phyloP scores from a whole-genome alignment of 352 stramenopile species.

The Phytophthora rubi region DNA sequence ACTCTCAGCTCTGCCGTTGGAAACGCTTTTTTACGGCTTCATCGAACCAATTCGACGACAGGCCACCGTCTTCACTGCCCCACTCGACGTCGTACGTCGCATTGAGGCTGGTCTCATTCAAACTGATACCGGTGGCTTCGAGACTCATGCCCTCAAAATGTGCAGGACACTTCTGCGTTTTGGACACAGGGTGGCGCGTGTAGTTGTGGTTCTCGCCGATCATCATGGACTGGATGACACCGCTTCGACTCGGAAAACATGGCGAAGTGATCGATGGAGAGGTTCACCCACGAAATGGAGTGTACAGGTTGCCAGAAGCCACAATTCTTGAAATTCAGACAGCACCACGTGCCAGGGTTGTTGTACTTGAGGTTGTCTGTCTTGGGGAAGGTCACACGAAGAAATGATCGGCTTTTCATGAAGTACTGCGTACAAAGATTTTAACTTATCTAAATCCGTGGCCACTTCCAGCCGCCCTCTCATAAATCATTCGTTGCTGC shows the following conservation, averaged over 20 bases:
- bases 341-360: not conserved
- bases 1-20: too few species aligned
- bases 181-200: slow-evolving; percentile 1
- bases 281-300: slow-evolving; percentile 7
- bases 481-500: too few species aligned
- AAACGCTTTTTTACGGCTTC: not conserved
- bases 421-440: too few species aligned
- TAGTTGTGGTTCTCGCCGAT: slow-evolving; percentile 12
- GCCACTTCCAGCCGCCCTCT: too few species aligned
- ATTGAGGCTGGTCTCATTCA: not conserved
- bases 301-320: not conserved
- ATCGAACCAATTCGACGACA: slow-evolving; percentile 15
- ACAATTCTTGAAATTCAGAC: slow-evolving; percentile 6
- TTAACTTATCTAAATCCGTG: too few species aligned
- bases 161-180: slow-evolving; percentile 1
- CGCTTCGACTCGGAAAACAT: slow-evolving; percentile 12
- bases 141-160: not conserved
- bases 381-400: not conserved
- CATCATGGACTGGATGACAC: slow-evolving; percentile 14
- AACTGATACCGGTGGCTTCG: not conserved
- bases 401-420: not conserved
- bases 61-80: not conserved
- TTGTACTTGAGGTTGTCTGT: not conserved
- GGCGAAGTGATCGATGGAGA: slow-evolving; percentile 9
- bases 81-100: not conserved